Base-by-base conservation (phyloP, 106 monocot species). In the Narthecium ossifragum region DNA sequence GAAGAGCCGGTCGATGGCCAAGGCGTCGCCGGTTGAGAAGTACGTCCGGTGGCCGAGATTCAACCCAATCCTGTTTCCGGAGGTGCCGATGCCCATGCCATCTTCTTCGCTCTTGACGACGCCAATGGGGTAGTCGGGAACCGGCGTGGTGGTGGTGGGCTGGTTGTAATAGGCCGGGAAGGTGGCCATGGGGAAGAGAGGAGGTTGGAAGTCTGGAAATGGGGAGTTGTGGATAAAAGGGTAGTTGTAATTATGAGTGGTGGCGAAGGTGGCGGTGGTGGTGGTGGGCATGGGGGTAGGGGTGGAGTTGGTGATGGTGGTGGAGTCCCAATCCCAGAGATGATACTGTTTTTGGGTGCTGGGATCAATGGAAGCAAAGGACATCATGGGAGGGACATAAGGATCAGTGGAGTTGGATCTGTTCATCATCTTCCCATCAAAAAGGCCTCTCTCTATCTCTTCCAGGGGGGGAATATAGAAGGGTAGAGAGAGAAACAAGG, bases 21-120 rank as follows among this genome's bases (percentile, higher is more conserved):
- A 27, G 13, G 69, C 68, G 15, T 63, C 73, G 7, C 53, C 73
- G 0, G 73, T 46, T 0, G 73, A 60, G 51, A 73, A 79, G 36
- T 73, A 79, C 4, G 79, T 73, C 60, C 69, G 31, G 34, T 65
- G 68, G 23, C 79, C 79, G n/a, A 79, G 53, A 39, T 79, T 79
- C 10, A 73, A 46, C 52, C 73, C 79, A 33, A 68, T 64, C 33
- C 54, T 31, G 10, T 18, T 43, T 37, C 36, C 36, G 12, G n/a
- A n/a, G n/a, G 18, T 13, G 18, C 43, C 12, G 43, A 43, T 43
- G 43, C 12, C 43, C 14, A 55, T 63, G 36, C 18, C 26, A 14
- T 15, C 57, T 14, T 34, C 58, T 5, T 39, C 68, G 18, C 34
- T 13, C 64, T 52, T 51, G 32, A 53, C 10, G 6, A 13, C 43